Evolutionary conservation across 257 asterid species (phyloP), one percentile per base, ranked within the genome.

Genomic region (Nicotiana obtusifolia): DNA sequence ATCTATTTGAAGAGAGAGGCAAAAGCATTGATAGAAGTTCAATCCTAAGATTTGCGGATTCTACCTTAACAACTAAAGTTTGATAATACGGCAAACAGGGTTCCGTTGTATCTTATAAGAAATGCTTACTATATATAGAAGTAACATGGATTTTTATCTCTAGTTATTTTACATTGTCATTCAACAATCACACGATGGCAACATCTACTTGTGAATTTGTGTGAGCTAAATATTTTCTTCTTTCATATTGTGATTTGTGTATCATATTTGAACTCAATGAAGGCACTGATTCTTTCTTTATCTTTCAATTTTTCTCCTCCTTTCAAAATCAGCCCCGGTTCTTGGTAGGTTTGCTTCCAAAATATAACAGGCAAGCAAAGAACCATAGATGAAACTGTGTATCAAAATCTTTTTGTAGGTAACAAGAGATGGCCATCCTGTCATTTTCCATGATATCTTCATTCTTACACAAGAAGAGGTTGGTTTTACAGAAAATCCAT

Each of bases 361-460:
- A 44, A 71, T 41, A 71, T 20, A 13, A 41, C 7, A 5, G 77
- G 78, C 78, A 71, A 71, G 78, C 78, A 71, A 81, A 81, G 81
- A 67, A 60, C 75, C 44, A 64, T 6, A 65, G 84, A 81, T 62
- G 37, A 77, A 67, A 64, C 28, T 54, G 65, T 66, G 35, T 62
- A 77, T 78, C 79, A 78, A 81, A 41, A 68, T 76, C 69, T 59
- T 65, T 64, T 80, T 85, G 86, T 77, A 85, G 88, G 88, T 85
- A 44, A 83, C 86, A 16, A 60, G 68, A 10, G 84, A 85, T 59
- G 86, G 82, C 37, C 78, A 14, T 83, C 88, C 88, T 2, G 77
- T 85, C 4, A 83, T 85, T 83, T 85, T 85, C 84, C 88, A 85
- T 53, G 88, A 85, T 62, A 77, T 80, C 76, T 85, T 83, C 78